Percentiles rank a stretch among this genome's conserved stretches.
phyloP scores from a whole-genome alignment of 2,329 filamentous ascomycete species.

The Dactylellina cionopaga region DNA sequence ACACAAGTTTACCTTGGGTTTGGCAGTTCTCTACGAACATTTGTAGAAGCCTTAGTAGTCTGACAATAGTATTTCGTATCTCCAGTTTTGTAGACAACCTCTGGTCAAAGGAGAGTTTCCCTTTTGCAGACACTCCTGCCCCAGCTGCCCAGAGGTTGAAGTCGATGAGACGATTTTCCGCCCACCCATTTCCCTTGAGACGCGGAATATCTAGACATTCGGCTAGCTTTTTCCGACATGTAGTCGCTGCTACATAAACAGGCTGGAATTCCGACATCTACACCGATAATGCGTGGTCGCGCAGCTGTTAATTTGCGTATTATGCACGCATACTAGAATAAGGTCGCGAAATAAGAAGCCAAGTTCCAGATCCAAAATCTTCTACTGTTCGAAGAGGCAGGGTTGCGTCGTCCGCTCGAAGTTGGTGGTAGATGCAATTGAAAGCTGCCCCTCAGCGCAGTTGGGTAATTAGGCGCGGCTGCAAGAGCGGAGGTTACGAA shows the following conservation, averaged over 20 bases:
- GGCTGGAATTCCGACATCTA: conserved; percentile 7
- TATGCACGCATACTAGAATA: no score
- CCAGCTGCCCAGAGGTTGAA: conserved; percentile 42
- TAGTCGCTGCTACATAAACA: conserved; percentile 10
- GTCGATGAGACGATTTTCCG: conserved; percentile 39
- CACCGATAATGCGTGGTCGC: no score
- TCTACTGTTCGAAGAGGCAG: no score
- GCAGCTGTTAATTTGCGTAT: no score
- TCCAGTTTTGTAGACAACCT: conserved; percentile 23
- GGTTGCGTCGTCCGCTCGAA: no score
- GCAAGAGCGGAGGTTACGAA: no score
- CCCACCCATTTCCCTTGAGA: conserved; percentile 32
- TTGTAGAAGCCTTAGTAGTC: conserved; percentile 19
- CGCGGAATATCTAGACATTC: conserved; percentile 14
- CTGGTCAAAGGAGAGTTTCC: conserved; percentile 39
- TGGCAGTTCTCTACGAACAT: conserved; percentile 26
- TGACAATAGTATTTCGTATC: conserved; percentile 15
- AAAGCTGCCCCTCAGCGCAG: no score
- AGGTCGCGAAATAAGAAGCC: no score
- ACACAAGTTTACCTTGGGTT: conserved; percentile 3
- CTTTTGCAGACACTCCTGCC: conserved; percentile 30
- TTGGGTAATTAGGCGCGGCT: no score
- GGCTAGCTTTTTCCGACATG: conserved; percentile 10
- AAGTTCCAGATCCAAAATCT: no score
- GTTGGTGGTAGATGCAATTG: no score